phyloP scores from a whole-genome alignment of 768 basidiomycete species.

The Termitomyces sp. region DNA sequence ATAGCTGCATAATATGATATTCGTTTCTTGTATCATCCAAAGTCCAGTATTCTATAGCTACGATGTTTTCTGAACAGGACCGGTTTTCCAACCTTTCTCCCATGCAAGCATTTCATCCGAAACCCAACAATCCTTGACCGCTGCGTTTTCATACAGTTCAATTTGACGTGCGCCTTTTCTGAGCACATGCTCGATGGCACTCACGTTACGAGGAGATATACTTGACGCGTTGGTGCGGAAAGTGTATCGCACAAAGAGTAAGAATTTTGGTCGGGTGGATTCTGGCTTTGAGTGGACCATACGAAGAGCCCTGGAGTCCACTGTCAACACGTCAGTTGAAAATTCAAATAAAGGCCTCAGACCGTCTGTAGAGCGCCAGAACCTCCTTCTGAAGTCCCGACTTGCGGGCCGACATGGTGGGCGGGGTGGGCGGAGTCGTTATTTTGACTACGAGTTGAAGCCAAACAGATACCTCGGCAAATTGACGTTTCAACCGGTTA shows the following conservation, averaged over 20 bases:
- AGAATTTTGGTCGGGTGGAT: slow-evolving; percentile 58
- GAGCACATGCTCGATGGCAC: slow-evolving; percentile 73
- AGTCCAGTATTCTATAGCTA: not conserved
- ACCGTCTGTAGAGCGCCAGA: slow-evolving; percentile 43
- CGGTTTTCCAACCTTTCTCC: slow-evolving; percentile 34
- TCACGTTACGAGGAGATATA: slow-evolving; percentile 63
- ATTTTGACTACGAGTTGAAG: slow-evolving; percentile 4
- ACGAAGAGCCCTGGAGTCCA: slow-evolving; percentile 58
- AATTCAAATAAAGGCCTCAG: not conserved
- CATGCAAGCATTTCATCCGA: slow-evolving; percentile 69
- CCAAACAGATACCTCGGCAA: slow-evolving; percentile 9
- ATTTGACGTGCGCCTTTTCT: slow-evolving; percentile 64
- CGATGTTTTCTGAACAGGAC: not conserved
- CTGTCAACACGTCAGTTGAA: not conserved
- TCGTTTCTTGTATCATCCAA: not conserved
- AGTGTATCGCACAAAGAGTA: slow-evolving; percentile 61
- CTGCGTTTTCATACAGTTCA: slow-evolving; percentile 62
- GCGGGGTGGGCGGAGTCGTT: not conserved
- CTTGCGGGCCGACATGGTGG: slow-evolving; percentile 22
- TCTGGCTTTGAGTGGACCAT: slow-evolving; percentile 69
- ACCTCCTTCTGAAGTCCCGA: slow-evolving; percentile 56
- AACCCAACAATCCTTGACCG: slow-evolving; percentile 73
- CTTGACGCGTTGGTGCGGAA: slow-evolving; percentile 63
- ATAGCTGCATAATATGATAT: not conserved
- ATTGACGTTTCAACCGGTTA: not conserved